Conservation (phyloP, 2,329 filamentous ascomycete species). For the Cadophora sp. region DNA sequence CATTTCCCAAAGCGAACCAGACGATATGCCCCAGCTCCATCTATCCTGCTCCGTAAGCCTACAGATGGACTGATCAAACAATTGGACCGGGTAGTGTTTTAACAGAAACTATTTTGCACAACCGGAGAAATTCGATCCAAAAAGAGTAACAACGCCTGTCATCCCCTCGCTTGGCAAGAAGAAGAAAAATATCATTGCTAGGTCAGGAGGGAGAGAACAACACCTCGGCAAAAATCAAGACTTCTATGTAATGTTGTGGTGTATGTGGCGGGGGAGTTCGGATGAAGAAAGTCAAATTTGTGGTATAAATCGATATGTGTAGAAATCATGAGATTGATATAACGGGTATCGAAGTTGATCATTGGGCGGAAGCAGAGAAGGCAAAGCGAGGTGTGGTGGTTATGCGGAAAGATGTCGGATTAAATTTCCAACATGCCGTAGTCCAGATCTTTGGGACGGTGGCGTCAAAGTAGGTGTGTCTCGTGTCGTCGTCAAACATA, state of each 20-base stretch:
- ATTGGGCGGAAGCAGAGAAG: neutral
- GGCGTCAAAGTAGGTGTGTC: constrained; percentile 28
- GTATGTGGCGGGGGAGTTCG: neutral
- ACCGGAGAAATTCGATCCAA: neutral
- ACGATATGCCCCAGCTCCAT: neutral
- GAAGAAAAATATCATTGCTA: neutral
- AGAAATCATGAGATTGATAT: constrained; percentile 4
- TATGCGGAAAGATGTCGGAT: constrained; percentile 4
- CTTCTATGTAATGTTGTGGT: constrained; percentile 4
- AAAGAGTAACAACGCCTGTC: neutral
- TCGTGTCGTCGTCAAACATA: constrained; percentile 34
- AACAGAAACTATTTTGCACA: neutral
- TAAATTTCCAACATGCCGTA: constrained; percentile 16
- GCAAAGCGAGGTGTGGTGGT: constrained; percentile 13
- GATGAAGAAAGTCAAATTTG: constrained; percentile 1
- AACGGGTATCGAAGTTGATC: constrained; percentile 10
- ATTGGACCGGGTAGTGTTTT: neutral
- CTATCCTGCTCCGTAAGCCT: constrained; percentile 3
- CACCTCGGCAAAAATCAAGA: neutral
- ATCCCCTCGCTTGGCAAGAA: constrained; percentile 7
- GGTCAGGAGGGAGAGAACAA: neutral
- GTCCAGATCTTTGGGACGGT: constrained; percentile 26
- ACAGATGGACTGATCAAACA: neutral
- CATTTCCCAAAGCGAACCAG: constrained; percentile 8
- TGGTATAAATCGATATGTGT: constrained; percentile 18